phyloP scores from a whole-genome alignment of 768 basidiomycete species.

The Arthromyces matolae region DNA sequence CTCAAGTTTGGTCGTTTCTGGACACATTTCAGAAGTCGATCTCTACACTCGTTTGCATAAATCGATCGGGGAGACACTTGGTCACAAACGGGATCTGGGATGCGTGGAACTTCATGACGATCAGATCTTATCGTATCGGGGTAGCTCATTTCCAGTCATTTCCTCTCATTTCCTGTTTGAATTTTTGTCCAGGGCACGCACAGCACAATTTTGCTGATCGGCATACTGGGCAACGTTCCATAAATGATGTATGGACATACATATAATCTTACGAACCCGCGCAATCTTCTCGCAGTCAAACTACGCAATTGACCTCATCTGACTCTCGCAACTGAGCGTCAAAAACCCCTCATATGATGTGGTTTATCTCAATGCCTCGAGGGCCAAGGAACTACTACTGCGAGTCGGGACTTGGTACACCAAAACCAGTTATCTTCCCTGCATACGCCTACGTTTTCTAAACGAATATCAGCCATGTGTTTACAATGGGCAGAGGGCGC shows the following conservation, averaged over 20 bases:
- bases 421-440: slow-evolving; percentile 3
- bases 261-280: too few relatives aligned
- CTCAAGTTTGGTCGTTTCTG: neutral
- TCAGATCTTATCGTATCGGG: slow-evolving; percentile 3
- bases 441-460: neutral
- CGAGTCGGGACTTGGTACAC: slow-evolving; percentile 9
- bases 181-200: too few relatives aligned
- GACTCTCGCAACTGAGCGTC: too few relatives aligned
- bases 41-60: slow-evolving; percentile 1
- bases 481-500: slow-evolving; percentile 8
- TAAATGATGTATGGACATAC: neutral
- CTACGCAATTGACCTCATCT: neutral
- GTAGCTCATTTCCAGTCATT: too few relatives aligned
- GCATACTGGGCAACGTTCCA: neutral
- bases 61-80: slow-evolving; percentile 7
- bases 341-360: neutral
- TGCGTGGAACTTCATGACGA: neutral
- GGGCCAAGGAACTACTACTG: slow-evolving; percentile 4
- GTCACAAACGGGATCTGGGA: too few relatives aligned
- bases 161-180: neutral
- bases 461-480: slow-evolving; percentile 7
- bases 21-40: neutral
- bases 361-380: neutral
- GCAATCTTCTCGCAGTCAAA: neutral
- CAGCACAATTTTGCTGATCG: too few relatives aligned